phyloP scores from a whole-genome alignment of 805 yeast genomes.

The Nakazawaea ambrosiae region DNA sequence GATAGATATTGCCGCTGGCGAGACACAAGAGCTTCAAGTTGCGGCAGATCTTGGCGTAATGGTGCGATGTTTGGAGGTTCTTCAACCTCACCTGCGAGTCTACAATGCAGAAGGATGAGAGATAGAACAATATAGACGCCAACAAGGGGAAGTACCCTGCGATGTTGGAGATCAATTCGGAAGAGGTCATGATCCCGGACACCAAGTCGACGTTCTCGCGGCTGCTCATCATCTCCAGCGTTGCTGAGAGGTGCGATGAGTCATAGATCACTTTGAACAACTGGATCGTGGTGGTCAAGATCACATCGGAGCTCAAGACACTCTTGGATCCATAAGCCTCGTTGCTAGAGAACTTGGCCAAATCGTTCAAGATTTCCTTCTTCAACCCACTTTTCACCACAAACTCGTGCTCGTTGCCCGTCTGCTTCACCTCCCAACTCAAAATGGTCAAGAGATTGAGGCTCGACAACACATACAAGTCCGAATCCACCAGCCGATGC shows the following conservation, averaged over 20 bases:
- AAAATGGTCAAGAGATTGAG: conserved; percentile 22
- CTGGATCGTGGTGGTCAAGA: conserved; percentile 1
- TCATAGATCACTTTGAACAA: conserved; percentile 3
- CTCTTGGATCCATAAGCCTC: background rate
- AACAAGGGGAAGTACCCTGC: conserved; percentile 1
- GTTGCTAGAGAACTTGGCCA: background rate
- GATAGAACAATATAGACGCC: conserved; percentile 2
- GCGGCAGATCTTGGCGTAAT: conserved; percentile 4
- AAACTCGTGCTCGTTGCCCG: conserved; percentile 4
- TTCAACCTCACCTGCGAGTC: background rate
- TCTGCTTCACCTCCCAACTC: conserved; percentile 18
- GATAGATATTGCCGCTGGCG: background rate
- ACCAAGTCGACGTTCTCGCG: background rate
- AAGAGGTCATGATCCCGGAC: conserved; percentile 2
- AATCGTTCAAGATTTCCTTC: conserved; percentile 2
- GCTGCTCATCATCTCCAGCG: background rate
- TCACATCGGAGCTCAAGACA: background rate
- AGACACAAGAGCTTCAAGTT: conserved; percentile 2
- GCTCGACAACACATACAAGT: conserved; percentile 23
- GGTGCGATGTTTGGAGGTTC: conserved; percentile 5
- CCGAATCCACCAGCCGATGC: conserved; percentile 19
- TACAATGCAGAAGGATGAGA: conserved; percentile 3
- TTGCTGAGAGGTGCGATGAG: conserved; percentile 6
- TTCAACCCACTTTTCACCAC: background rate
- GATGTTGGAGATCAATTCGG: background rate